A percentile compares a stretch with the other conserved stretches of the same genome.
Evolutionary conservation across 257 asterid species (phyloP).

Genomic region (Solanum chiquidenum): DNA sequence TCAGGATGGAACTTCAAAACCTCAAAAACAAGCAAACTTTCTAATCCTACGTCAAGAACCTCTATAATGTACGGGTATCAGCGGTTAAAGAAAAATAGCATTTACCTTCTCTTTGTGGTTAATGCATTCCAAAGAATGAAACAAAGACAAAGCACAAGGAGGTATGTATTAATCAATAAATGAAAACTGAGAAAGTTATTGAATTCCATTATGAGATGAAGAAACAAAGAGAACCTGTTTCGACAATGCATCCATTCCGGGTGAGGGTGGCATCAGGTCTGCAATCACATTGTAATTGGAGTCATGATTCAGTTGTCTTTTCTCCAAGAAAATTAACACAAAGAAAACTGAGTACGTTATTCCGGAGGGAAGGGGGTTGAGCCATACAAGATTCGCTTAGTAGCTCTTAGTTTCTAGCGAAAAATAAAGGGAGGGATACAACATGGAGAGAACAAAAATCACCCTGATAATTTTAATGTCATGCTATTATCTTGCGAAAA

Average conservation of each 20-base stretch:
- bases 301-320: background rate
- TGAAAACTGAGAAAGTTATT: background rate
- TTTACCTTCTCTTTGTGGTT: background rate
- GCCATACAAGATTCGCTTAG: background rate
- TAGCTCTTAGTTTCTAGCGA: background rate
- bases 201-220: background rate
- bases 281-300: background rate
- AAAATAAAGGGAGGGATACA: background rate
- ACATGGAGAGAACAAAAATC: background rate
- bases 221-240: background rate
- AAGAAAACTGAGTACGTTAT: background rate
- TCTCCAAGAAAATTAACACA: background rate
- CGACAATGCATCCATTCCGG: background rate
- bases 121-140: background rate
- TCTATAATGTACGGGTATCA: background rate
- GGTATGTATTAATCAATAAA: background rate
- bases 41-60: background rate
- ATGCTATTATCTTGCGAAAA: background rate
- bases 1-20: background rate
- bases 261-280: background rate
- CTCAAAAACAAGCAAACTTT: background rate
- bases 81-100: background rate
- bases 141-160: background rate
- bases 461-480: background rate
- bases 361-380: background rate